phyloP scores from a whole-genome alignment of 139 green algal species.

The Dunaliella primolecta region DNA sequence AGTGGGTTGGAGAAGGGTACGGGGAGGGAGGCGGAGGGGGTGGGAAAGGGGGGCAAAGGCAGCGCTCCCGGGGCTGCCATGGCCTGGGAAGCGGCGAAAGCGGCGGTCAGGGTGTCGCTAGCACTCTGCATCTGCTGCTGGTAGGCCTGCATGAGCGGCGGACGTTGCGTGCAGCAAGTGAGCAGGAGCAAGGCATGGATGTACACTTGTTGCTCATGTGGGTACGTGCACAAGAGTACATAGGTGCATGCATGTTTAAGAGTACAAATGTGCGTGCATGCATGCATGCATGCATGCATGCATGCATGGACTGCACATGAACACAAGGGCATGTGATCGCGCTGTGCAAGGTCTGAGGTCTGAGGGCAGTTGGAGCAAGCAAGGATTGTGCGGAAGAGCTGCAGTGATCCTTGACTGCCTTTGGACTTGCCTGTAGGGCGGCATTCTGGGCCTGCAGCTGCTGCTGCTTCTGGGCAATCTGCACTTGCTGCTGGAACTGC shows the following conservation, averaged over 20 bases:
- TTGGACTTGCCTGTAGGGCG: not conserved
- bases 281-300: not conserved
- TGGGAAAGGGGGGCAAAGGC: not conserved
- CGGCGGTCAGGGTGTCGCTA: not conserved
- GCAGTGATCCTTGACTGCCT: too few species aligned
- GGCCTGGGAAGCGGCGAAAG: not conserved
- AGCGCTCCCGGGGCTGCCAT: not conserved
- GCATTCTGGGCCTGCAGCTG: conserved; percentile 1
- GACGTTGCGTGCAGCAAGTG: too few species aligned
- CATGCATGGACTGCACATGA: not conserved
- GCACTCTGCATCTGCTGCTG: conserved; percentile 8
- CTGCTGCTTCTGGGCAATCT: not conserved
- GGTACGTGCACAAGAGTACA: too few species aligned
- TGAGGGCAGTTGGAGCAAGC: not conserved
- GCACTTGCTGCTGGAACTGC: not conserved
- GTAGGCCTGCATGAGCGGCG: not conserved
- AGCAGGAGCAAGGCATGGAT: too few species aligned
- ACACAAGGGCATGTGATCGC: not conserved
- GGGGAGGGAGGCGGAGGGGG: too few species aligned
- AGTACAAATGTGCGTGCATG: not conserved
- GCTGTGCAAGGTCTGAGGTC: not conserved
- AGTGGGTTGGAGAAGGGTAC: not conserved
- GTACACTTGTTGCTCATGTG: too few species aligned
- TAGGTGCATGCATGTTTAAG: not conserved
- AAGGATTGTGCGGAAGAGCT: not conserved